Conservation (phyloP, 2,329 filamentous ascomycete species). For the Purpureocillium takamizusanense region DNA sequence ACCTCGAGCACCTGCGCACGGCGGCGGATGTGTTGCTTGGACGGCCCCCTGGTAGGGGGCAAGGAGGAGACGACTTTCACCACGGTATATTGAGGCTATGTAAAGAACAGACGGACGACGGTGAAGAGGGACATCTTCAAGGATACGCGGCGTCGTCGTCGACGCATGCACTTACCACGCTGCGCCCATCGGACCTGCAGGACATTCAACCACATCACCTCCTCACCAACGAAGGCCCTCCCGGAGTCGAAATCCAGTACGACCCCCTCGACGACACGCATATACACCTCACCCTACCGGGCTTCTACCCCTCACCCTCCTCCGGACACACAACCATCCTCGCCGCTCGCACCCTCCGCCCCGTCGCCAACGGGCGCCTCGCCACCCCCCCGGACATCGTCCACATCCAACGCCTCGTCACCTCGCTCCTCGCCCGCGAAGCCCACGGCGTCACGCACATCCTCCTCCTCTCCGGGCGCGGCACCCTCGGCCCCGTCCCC, state of each 20-base stretch:
- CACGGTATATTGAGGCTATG: slow-evolving; percentile 10
- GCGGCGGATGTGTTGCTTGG: slow-evolving; percentile 17
- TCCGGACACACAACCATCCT: neutral
- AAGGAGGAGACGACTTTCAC: neutral
- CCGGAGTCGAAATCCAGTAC: neutral
- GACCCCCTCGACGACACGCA: neutral
- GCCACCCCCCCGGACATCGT: neutral
- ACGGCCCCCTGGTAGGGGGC: too few species aligned
- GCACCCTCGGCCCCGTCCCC: too few species aligned
- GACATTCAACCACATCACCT: neutral
- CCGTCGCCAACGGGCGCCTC: neutral
- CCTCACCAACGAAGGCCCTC: neutral
- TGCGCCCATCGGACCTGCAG: neutral
- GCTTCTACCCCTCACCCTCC: slow-evolving; percentile 1
- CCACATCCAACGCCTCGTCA: too few species aligned
- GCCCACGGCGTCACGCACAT: too few species aligned
- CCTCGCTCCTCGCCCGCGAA: too few species aligned
- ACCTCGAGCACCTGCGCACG: slow-evolving; percentile 12
- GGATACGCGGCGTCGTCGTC: neutral
- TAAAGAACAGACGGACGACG: neutral
- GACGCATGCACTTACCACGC: neutral
- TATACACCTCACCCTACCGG: slow-evolving; percentile 3
- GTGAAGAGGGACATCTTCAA: too few species aligned
- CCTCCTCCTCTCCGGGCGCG: too few species aligned
- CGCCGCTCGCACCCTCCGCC: neutral